These are phyloP conservation scores for Hippophae gyantsensis DNA, from an alignment of 306 rosid species.

Conservation along the genomic window DNA sequence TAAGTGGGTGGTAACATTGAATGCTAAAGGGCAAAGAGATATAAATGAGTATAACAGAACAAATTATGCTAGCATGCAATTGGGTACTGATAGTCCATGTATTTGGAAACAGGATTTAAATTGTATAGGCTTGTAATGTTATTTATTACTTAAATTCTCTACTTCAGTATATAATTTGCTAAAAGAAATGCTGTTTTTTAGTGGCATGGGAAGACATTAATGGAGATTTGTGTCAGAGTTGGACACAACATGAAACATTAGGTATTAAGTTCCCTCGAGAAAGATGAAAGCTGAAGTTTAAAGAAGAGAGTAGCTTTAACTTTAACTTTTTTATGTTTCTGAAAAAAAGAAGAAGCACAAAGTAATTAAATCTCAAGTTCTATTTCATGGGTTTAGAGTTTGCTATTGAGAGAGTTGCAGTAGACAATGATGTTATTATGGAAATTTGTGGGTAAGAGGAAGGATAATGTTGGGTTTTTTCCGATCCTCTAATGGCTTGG, in stretches of 20 bases:
- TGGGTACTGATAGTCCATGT: slow-evolving; percentile 23
- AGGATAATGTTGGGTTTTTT: neutral
- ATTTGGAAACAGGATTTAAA: slow-evolving; percentile 23
- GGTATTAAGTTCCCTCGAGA: slow-evolving; percentile 31
- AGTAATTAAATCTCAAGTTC: too few species aligned
- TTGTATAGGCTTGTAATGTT: neutral
- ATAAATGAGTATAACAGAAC: slow-evolving; percentile 3
- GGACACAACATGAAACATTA: slow-evolving; percentile 10
- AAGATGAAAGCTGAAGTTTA: slow-evolving; percentile 36
- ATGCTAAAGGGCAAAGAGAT: slow-evolving; percentile 7
- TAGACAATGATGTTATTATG: neutral
- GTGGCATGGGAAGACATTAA: slow-evolving; percentile 25
- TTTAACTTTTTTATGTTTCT: slow-evolving; percentile 15
- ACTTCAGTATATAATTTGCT: slow-evolving; percentile 6
- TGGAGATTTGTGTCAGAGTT: slow-evolving; percentile 18
- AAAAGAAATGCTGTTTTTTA: slow-evolving; percentile 19
- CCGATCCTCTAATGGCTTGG: slow-evolving; percentile 6
- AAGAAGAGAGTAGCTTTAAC: slow-evolving; percentile 11
- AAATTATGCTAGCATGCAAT: slow-evolving; percentile 9
- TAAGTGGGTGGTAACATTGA: neutral
- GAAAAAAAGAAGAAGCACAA: too few species aligned
- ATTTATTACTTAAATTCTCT: neutral
- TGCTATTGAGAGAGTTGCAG: neutral
- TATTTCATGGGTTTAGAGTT: too few species aligned
- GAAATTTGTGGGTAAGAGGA: neutral